A percentile compares a stretch with the other conserved stretches of the same genome.
Evolutionary conservation across 768 basidiomycete genomes (phyloP).

Genomic region (Pleurotus citrinopileatus): DNA sequence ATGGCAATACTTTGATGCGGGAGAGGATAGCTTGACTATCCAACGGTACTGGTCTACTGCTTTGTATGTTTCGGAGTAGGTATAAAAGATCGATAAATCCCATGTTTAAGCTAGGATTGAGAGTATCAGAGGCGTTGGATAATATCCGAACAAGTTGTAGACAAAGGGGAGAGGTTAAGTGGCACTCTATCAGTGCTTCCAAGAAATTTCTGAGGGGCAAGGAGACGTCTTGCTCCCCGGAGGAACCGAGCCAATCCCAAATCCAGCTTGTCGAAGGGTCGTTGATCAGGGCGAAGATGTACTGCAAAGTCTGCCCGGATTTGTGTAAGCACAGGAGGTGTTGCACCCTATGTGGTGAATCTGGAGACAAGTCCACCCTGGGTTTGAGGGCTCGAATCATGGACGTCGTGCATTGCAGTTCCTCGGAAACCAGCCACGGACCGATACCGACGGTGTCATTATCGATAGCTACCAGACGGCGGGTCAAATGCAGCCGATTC

Average conservation of each 20-base stretch:
- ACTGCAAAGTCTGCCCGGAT: conserved; percentile 31
- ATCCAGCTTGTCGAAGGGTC: conserved; percentile 28
- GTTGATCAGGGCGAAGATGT: conserved; percentile 43
- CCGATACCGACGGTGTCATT: conserved; percentile 52
- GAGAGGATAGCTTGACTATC: conserved; percentile 1
- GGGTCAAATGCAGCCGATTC: conserved; percentile 49
- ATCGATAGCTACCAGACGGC: conserved; percentile 57
- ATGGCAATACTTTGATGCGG: not conserved
- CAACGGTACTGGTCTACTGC: not conserved
- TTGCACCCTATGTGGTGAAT: conserved; percentile 37
- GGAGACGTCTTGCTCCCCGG: conserved; percentile 37
- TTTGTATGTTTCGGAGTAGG: conserved; percentile 7
- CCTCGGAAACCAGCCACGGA: conserved; percentile 70
- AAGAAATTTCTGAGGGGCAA: conserved; percentile 39
- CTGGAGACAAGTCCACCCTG: conserved; percentile 17
- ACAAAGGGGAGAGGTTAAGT: conserved; percentile 43
- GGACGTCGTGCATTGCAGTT: conserved; percentile 37
- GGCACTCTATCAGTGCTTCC: conserved; percentile 42
- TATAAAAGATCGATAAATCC: not conserved
- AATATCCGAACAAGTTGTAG: conserved; percentile 33
- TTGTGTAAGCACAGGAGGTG: conserved; percentile 42
- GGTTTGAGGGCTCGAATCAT: not conserved
- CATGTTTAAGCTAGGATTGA: conserved; percentile 24
- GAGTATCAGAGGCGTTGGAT: conserved; percentile 7
- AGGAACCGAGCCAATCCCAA: not conserved